A percentile compares a stretch with the other conserved stretches of the same genome.
Evolutionary conservation across 2,329 filamentous ascomycete genomes (phyloP).

Genomic region (Pseudopithomyces maydicus): DNA sequence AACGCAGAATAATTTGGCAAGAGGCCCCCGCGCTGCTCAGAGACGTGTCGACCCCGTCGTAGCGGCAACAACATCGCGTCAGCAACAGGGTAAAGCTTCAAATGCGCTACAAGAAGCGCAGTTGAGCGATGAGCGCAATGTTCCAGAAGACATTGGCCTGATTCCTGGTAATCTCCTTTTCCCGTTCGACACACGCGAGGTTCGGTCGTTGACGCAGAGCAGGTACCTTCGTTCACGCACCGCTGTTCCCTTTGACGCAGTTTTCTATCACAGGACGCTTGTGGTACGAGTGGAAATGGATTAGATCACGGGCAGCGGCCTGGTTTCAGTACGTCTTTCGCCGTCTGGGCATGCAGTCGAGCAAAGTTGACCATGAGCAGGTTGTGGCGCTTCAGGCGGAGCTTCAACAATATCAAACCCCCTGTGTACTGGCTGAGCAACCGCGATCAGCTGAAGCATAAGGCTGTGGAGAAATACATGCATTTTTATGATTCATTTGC

Average conservation of each 20-base stretch:
- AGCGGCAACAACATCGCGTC: not conserved
- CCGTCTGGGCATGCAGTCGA: not conserved
- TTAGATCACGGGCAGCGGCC: conserved; percentile 7
- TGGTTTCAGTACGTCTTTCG: conserved; percentile 8
- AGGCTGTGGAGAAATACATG: conserved; percentile 64
- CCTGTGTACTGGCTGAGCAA: not conserved
- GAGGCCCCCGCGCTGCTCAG: not conserved
- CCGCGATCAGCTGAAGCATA: not conserved
- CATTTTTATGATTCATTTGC: conserved; percentile 68
- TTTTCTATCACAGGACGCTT: conserved; percentile 3
- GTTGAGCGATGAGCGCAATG: conserved; percentile 5
- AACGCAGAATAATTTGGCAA: conserved; percentile 21
- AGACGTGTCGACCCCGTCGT: conserved; percentile 1
- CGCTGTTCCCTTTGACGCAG: not conserved
- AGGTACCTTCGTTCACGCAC: conserved; percentile 20
- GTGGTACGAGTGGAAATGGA: conserved; percentile 19
- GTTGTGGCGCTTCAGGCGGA: not conserved
- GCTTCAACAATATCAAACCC: not conserved
- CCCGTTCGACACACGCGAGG: not conserved
- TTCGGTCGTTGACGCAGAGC: not conserved
- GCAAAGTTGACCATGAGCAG: not conserved
- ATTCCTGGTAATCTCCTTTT: conserved; percentile 17
- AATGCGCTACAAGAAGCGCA: conserved; percentile 4
- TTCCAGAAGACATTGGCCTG: conserved; percentile 21
- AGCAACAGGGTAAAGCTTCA: not conserved